A percentile compares a stretch with the other conserved stretches of the same genome.
phyloP scores from a whole-genome alignment of 2,329 filamentous ascomycete species.

The Penicillium palitans region DNA sequence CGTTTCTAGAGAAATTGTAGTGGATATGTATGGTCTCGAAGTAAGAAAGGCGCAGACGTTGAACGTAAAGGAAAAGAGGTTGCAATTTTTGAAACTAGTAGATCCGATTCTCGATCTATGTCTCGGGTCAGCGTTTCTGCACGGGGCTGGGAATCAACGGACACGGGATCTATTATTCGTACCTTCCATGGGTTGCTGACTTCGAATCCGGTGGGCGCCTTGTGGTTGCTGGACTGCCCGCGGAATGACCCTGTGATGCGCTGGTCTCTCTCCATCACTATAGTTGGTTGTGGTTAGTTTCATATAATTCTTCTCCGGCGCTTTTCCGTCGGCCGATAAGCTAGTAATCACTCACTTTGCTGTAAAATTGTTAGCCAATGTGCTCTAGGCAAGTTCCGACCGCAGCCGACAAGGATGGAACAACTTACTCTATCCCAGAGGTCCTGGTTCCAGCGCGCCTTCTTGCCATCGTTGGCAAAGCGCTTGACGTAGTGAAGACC shows the following conservation, averaged over 20 bases:
- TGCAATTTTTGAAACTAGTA: slow-evolving; percentile 33
- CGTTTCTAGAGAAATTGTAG: slow-evolving; percentile 27
- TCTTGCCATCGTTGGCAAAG: slow-evolving; percentile 65
- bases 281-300: slow-evolving; percentile 23
- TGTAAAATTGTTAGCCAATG: slow-evolving; percentile 46
- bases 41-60: slow-evolving; percentile 23
- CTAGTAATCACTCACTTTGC: slow-evolving; percentile 53
- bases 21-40: slow-evolving; percentile 29
- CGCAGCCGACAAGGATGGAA: slow-evolving; percentile 12
- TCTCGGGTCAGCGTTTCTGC: slow-evolving; percentile 21
- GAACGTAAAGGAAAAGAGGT: slow-evolving; percentile 23
- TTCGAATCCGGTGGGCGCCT: slow-evolving; percentile 63
- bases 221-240: slow-evolving; percentile 61
- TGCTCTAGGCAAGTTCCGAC: slow-evolving; percentile 16
- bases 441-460: slow-evolving; percentile 59
- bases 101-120: slow-evolving; percentile 44
- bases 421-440: slow-evolving; percentile 63
- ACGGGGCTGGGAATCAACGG: background rate
- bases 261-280: slow-evolving; percentile 68
- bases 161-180: slow-evolving; percentile 20
- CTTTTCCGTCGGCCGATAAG: background rate
- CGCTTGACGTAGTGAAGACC: slow-evolving; percentile 59
- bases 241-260: slow-evolving; percentile 61
- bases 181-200: slow-evolving; percentile 69
- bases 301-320: slow-evolving; percentile 15